Conservation (phyloP, 192 early-diverging fungal species). For the Backusella parvicylindrica region DNA sequence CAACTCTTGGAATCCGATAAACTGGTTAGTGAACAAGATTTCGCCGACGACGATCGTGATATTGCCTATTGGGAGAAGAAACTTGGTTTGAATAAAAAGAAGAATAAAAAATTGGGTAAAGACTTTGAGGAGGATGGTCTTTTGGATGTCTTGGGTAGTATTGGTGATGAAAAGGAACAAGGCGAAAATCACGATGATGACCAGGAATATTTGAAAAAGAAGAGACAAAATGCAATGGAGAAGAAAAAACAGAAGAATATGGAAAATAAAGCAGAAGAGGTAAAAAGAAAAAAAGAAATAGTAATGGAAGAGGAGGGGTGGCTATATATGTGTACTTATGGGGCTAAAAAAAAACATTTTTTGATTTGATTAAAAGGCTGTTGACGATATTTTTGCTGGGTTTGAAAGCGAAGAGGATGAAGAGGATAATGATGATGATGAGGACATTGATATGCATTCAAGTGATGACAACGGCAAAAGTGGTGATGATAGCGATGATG, state of each 20-base stretch:
- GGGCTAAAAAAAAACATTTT: not conserved
- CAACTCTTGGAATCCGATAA: slow-evolving; percentile 42
- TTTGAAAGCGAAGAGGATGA: slow-evolving; percentile 1
- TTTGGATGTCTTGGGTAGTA: slow-evolving; percentile 40
- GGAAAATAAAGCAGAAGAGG: slow-evolving; percentile 36
- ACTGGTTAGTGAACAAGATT: slow-evolving; percentile 26
- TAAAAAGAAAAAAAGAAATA: not conserved
- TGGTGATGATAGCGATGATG: slow-evolving; percentile 24
- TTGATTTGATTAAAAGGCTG: slow-evolving; percentile 8
- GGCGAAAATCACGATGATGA: slow-evolving; percentile 26
- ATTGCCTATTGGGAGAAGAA: slow-evolving; percentile 54
- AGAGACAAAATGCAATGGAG: slow-evolving; percentile 13
- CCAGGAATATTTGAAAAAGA: slow-evolving; percentile 27
- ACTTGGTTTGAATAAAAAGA: slow-evolving; percentile 43
- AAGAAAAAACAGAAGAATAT: slow-evolving; percentile 24
- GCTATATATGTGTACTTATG: not conserved
- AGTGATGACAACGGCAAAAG: slow-evolving; percentile 7
- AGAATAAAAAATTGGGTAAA: slow-evolving; percentile 41
- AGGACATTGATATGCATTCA: slow-evolving; percentile 17
- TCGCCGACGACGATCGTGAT: slow-evolving; percentile 45
- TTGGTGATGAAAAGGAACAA: slow-evolving; percentile 21
- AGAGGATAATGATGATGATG: slow-evolving; percentile 1
- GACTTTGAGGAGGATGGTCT: slow-evolving; percentile 51
- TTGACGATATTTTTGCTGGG: slow-evolving; percentile 24
- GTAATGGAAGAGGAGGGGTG: not conserved